Evolutionary conservation across 495 filamentous ascomycete genomes (phyloP).

Genomic region (Aspergillus bridgeri): DNA sequence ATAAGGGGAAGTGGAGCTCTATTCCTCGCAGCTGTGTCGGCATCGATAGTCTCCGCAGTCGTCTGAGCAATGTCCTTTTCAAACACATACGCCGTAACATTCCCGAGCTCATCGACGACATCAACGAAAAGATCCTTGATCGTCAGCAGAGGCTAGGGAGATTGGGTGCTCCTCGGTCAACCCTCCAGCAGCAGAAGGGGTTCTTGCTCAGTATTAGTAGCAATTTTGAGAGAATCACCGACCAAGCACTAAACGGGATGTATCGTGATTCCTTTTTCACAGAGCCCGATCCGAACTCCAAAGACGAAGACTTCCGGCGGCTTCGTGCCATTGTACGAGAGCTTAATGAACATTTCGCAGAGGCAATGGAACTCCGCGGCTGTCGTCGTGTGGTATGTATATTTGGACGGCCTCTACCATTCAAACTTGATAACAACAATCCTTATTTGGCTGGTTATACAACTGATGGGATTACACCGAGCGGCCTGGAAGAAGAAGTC

Average conservation of each 20-base stretch:
- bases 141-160: slow-evolving; percentile 28
- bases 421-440: too few relatives aligned
- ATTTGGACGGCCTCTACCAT: too few relatives aligned
- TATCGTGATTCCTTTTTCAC: slow-evolving; percentile 58
- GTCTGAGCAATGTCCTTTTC: slow-evolving; percentile 40
- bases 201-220: slow-evolving; percentile 54
- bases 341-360: slow-evolving; percentile 53
- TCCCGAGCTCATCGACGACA: slow-evolving; percentile 29
- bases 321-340: slow-evolving; percentile 60
- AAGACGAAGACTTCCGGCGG: slow-evolving; percentile 34
- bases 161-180: slow-evolving; percentile 50
- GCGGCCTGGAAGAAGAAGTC: too few relatives aligned
- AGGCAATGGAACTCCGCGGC: slow-evolving; percentile 43
- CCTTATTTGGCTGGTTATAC: slow-evolving; percentile 19
- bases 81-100: slow-evolving; percentile 41
- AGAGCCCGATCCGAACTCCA: slow-evolving; percentile 16
- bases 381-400: slow-evolving; percentile 26
- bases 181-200: slow-evolving; percentile 45
- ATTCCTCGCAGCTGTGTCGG: slow-evolving; percentile 27
- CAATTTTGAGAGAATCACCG: slow-evolving; percentile 46
- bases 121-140: slow-evolving; percentile 22
- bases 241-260: slow-evolving; percentile 50
- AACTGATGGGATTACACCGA: too few relatives aligned
- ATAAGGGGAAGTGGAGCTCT: slow-evolving; percentile 32
- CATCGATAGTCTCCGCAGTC: slow-evolving; percentile 35